Base-by-base conservation (phyloP, 2,329 filamentous ascomycete genomes). In the Zopfia rhizophila region DNA sequence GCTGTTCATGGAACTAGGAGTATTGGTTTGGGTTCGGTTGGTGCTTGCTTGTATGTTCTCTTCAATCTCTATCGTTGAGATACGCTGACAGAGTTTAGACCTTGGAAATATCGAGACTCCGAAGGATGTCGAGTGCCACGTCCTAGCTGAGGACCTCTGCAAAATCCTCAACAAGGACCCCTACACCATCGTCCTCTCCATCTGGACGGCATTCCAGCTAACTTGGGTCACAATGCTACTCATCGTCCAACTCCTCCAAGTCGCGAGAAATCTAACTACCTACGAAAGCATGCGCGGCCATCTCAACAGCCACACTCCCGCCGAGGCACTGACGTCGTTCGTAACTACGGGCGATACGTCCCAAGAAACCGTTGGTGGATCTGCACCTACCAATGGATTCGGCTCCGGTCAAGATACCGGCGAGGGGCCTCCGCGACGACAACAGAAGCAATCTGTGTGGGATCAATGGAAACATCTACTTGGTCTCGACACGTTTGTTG, bases 221-320 rank as follows among this genome's bases (percentile, higher is more conserved):
- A 88, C 90, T 14, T 99, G 94, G 94, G 90, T 97, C 3, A 87
- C 88, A n/a, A 97, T 99, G 92, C 85, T 99, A 23, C 81, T 97
- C 48, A 88, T 91, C 55, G 95, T 97, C 4, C 95, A 99, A 69
- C 85, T 97, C 38, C 81, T 97, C 38, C 94, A 99, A 68, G 87
- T 99, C 38, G 89, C 91, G 0, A 86, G 91, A 51, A 95, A 92
- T 45, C 88, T 96, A 78, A 99, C 94, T 1, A 99, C 94, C 0
- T 97, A 90, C 73, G 94, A 99, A 73, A 96, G 92, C 71, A 97
- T 99, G 92, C 86, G 87, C 53, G 88, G 90, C 38, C 82, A 91
- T 51, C 82, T 85, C 46, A 80, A 88, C 52, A 79, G 78, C 42
- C 72, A 78, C 40, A 79, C 78, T 27, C 75, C 78, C 52, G 77